Evolutionary conservation across 2,329 filamentous ascomycete genomes (phyloP).

Genomic region (Aureobasidium sp.): DNA sequence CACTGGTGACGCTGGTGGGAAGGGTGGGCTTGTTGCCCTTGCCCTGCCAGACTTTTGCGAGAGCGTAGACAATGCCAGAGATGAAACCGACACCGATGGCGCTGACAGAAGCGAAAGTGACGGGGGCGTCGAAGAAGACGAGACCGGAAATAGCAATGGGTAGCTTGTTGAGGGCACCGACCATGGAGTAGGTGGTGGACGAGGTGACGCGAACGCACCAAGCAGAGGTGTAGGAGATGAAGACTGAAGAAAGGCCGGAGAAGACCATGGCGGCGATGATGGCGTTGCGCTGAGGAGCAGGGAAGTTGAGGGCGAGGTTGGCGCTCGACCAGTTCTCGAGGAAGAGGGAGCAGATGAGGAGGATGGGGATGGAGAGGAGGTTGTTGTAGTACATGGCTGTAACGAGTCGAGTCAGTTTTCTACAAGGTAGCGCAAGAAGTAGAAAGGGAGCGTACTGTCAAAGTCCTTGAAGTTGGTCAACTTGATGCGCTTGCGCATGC

Average conservation of each 20-base stretch:
- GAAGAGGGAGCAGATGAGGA: constrained; percentile 71
- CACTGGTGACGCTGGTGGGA: constrained; percentile 56
- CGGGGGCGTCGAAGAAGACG: constrained; percentile 89
- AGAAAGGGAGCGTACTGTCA: constrained; percentile 64
- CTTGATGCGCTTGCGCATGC: constrained; percentile 98
- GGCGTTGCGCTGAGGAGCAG: constrained; percentile 65
- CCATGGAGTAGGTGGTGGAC: constrained; percentile 98
- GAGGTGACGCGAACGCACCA: constrained; percentile 98
- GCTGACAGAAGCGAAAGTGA: constrained; percentile 84
- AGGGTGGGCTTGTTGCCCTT: constrained; percentile 46
- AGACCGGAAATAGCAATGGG: constrained; percentile 88
- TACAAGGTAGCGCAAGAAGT: background rate
- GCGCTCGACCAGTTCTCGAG: constrained; percentile 84
- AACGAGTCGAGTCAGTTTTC: constrained; percentile 15
- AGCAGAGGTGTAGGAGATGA: constrained; percentile 98
- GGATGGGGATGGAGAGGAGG: constrained; percentile 86
- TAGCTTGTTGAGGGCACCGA: constrained; percentile 94
- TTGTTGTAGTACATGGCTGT: constrained; percentile 99
- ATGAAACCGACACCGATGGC: constrained; percentile 89
- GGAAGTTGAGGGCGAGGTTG: constrained; percentile 86
- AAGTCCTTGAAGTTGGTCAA: constrained; percentile 99
- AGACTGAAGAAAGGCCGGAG: constrained; percentile 85
- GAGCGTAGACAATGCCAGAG: constrained; percentile 82
- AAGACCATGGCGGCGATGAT: constrained; percentile 86
- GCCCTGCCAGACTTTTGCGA: constrained; percentile 63